Percentiles rank a stretch among this genome's conserved stretches.
Conservation (phyloP, 1,284 basidiomycete species). For the Ganoderma leucocontextum region DNA sequence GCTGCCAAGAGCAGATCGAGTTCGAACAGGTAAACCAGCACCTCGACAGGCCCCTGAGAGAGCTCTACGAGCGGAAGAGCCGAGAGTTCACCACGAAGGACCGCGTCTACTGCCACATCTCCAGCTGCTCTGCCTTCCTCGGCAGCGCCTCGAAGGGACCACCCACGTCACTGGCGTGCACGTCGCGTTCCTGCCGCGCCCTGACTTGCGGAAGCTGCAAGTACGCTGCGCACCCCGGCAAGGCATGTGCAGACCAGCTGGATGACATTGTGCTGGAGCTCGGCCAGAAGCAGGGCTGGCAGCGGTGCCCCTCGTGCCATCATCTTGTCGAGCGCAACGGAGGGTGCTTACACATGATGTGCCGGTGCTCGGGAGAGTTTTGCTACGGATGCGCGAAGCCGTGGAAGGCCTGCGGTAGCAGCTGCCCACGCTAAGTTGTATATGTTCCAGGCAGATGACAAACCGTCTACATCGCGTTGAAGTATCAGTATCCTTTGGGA, state of each 20-base stretch:
- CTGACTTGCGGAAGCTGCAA: constrained; percentile 32
- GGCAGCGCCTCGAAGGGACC: constrained; percentile 4
- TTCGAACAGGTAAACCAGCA: constrained; percentile 20
- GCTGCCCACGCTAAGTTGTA: constrained; percentile 27
- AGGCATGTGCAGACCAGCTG: constrained; percentile 15
- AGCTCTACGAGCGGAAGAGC: constrained; percentile 17
- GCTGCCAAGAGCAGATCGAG: constrained; percentile 30
- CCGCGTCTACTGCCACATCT: constrained; percentile 32
- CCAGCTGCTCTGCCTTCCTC: constrained; percentile 31
- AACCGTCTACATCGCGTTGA: background rate
- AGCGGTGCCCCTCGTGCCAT: constrained; percentile 34
- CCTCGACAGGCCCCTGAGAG: constrained; percentile 15
- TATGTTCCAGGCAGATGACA: constrained; percentile 14
- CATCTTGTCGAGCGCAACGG: constrained; percentile 33
- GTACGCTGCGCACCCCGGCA: constrained; percentile 26
- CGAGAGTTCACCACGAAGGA: constrained; percentile 25
- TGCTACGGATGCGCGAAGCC: constrained; percentile 36
- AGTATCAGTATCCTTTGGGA: no score
- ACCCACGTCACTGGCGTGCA: background rate
- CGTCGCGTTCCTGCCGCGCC: constrained; percentile 12
- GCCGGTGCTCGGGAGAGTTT: constrained; percentile 34
- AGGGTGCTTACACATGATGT: constrained; percentile 37
- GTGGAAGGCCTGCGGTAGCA: constrained; percentile 32
- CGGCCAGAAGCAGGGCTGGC: constrained; percentile 30
- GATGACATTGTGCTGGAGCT: constrained; percentile 29